phyloP scores from a whole-genome alignment of 164 flowering plant species.

The Tetrastigma voinierianum region DNA sequence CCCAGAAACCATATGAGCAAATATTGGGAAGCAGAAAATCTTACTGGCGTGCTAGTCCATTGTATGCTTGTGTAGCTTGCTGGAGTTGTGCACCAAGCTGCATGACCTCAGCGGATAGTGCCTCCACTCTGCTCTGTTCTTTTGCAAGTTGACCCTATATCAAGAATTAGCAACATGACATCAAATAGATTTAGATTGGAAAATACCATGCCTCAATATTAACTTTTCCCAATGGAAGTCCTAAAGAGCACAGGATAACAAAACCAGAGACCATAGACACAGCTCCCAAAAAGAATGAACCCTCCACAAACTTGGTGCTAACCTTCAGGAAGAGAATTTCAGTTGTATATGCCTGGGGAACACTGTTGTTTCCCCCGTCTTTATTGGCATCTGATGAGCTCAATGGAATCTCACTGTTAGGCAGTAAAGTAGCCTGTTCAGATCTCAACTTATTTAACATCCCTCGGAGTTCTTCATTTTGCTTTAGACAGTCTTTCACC shows the following conservation, averaged over 20 bases:
- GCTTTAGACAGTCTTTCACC: slow-evolving; percentile 86
- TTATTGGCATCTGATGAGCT: slow-evolving; percentile 18
- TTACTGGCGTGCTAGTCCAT: slow-evolving; percentile 74
- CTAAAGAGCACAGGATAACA: neutral
- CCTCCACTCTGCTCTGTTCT: slow-evolving; percentile 84
- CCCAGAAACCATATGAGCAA: neutral
- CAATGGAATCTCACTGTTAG: slow-evolving; percentile 17
- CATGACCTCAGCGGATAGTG: slow-evolving; percentile 79
- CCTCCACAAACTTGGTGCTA: neutral
- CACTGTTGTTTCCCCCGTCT: slow-evolving; percentile 10
- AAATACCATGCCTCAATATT: neutral
- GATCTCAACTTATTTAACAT: slow-evolving; percentile 61
- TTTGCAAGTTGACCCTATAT: slow-evolving; percentile 66
- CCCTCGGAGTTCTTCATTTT: slow-evolving; percentile 81
- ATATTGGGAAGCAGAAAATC: neutral
- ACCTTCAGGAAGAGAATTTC: slow-evolving; percentile 72
- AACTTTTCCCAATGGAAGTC: neutral
- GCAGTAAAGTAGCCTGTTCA: slow-evolving; percentile 48
- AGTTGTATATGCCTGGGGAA: slow-evolving; percentile 25
- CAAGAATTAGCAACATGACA: neutral
- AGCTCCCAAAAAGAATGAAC: too few relatives aligned
- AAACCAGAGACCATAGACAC: neutral
- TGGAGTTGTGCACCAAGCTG: slow-evolving; percentile 78
- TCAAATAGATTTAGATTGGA: neutral
- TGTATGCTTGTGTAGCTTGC: slow-evolving; percentile 75